Evolutionary conservation across 2,329 filamentous ascomycete genomes (phyloP).

Genomic region (Leptographium wingfieldii): DNA sequence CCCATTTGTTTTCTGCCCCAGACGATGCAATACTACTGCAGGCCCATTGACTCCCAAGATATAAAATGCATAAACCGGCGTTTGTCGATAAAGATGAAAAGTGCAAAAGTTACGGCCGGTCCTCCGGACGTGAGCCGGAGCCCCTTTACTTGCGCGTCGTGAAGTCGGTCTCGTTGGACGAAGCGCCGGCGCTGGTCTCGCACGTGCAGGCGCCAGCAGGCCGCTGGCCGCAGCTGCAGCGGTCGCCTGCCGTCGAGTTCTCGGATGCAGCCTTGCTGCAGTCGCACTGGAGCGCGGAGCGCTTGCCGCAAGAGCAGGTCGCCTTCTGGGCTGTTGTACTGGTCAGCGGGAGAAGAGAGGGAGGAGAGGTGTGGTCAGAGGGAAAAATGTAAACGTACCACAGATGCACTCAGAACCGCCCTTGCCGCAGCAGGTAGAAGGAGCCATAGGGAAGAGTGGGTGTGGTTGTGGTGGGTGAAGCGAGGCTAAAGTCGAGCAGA

Average conservation of each 20-base stretch:
- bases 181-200: conserved; percentile 55
- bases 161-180: conserved; percentile 67
- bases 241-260: conserved; percentile 59
- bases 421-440: conserved; percentile 45
- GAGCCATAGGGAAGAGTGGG: conserved; percentile 8
- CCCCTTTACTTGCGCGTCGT: conserved; percentile 49
- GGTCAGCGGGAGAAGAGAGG: background rate
- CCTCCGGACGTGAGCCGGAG: too few species aligned
- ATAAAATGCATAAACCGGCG: background rate
- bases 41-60: background rate
- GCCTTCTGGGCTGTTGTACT: conserved; percentile 42
- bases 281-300: conserved; percentile 73
- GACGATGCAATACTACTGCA: background rate
- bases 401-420: conserved; percentile 40
- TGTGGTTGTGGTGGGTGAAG: background rate
- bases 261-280: conserved; percentile 67
- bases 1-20: background rate
- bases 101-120: too few species aligned
- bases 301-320: conserved; percentile 80
- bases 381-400: conserved; percentile 29
- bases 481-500: background rate
- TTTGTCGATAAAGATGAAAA: background rate
- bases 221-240: conserved; percentile 75
- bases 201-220: conserved; percentile 74
- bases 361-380: too few species aligned